Evolutionary conservation across 139 green algal genomes (phyloP), one percentile per base, ranked within the genome.

Genomic region (Axilococcus clingmanii): DNA sequence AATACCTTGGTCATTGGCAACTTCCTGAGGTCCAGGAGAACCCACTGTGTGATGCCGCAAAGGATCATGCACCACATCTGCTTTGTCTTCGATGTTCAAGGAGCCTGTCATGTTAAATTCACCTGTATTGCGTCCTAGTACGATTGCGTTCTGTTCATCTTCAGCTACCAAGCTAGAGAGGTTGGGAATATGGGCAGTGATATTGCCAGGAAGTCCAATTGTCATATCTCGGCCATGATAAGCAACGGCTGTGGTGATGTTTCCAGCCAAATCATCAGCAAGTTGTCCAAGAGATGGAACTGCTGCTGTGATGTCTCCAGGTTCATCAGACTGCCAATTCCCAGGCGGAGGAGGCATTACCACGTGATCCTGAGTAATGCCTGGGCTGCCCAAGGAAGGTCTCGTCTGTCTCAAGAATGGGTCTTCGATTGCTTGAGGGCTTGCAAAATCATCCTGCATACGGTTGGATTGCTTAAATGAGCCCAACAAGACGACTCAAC

Each of bases 261-360:
- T 50, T 33, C 59, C 60, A 19, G 27, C 5, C 32, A 52, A 41
- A 20, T 73, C 65, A 28, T 59, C 59, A 3, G 52, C 52, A 34
- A 74, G 44, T 1, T 50, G 61, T 14, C 43, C 59, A 23, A 74
- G 40, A 17, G 30, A 44, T 16, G 52, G 55, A 15, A 67, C 23
- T 28, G 47, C 52, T 23, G 36, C 57, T 31, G 65, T 76, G 5
- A 65, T 61, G 37, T 65, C 63, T 3, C 52, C 63, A 40, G 49
- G 34, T 57, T 28, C 20, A 27, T 28, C 29, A 19, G 40, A 31
- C 19, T 28, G n/a, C 7, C 29, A 19, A 48, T 7, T 9, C 2
- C 36, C 36, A 17, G 20, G 19, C 36, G 36, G 36, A 43, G 36
- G 36, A 23, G 36, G 36, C 9, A n/a, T 24, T 9, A 43, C 22